Base-by-base conservation (phyloP, 2,329 filamentous ascomycete genomes). In the Paramyrothecium roridum region DNA sequence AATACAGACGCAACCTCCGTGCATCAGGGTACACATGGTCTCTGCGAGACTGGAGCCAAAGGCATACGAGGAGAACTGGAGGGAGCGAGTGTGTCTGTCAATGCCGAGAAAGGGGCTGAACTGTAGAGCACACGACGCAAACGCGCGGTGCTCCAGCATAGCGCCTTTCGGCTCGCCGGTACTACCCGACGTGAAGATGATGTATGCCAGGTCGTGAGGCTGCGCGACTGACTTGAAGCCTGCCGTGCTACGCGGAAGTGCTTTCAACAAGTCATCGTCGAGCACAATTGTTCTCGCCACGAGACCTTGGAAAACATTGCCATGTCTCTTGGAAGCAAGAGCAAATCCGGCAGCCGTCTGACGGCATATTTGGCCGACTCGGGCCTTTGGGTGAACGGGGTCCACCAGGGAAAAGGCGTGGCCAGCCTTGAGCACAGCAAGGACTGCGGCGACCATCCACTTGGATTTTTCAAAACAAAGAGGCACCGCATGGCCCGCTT, bases 181-280 rank as follows among this genome's bases (percentile, higher is more conserved):
- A 17, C 57, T 63, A 2, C 63, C 63, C 1, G 63, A 65, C 0
- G 62, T 65, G 20, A 65, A 65, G 1, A 64, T 52, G 8, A 57
- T 54, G 59, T 68, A 4, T 8, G 23, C 30, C 16, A 40, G n/a
- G 37, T 43, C 37, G 7, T 43, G 6, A 4, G 37, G 37, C 16
- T 19, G 7, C 6, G 37, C 37, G 37, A 43, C n/a, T 43, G 37
- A 13, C 7, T 3, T 43, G 37, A 8, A 33, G 37, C n/a, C 37
- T n/a, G n/a, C n/a, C n/a, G n/a, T n/a, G 13, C n/a, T 13, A 8
- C n/a, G 4, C 37, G 37, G 37, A 6, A 43, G 12, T 6, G 37
- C 4, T 13, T 13, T 6, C n/a, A 43, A 4, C n/a, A 43, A 43
- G 11, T n/a, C 17, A 3, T 50, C 48, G 22, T 52, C 19, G n/a